Conservation (phyloP, 495 filamentous ascomycete species). For the Parathielavia appendiculata region DNA sequence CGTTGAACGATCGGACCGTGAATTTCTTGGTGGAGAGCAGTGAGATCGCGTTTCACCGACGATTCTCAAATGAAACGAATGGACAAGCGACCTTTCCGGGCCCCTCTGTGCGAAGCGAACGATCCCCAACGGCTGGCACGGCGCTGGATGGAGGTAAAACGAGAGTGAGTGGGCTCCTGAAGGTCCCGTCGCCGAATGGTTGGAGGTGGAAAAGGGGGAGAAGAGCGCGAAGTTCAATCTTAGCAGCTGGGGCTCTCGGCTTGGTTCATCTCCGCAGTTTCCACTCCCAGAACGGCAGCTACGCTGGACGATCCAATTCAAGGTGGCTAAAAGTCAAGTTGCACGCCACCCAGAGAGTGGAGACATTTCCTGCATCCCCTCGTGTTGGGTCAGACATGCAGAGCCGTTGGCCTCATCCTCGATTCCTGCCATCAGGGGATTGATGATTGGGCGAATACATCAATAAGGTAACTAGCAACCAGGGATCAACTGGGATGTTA, state of each 20-base stretch:
- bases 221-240: neutral
- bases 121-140: neutral
- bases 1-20: constrained; percentile 1
- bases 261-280: neutral
- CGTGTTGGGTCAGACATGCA: neutral
- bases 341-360: neutral
- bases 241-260: neutral
- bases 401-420: no score
- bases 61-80: constrained; percentile 5
- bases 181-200: neutral
- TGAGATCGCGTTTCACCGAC: neutral
- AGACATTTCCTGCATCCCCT: neutral
- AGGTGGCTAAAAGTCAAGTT: neutral
- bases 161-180: constrained; percentile 4
- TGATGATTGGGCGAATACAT: no score
- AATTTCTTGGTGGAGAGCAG: neutral
- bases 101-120: constrained; percentile 7
- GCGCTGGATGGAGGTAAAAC: neutral
- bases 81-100: constrained; percentile 12
- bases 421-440: no score
- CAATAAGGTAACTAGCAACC: no score
- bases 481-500: no score
- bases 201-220: constrained; percentile 1
- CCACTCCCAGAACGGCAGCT: neutral
- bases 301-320: neutral